phyloP scores from a whole-genome alignment of 2,329 filamentous ascomycete genomes.

The Calonectria montana region DNA sequence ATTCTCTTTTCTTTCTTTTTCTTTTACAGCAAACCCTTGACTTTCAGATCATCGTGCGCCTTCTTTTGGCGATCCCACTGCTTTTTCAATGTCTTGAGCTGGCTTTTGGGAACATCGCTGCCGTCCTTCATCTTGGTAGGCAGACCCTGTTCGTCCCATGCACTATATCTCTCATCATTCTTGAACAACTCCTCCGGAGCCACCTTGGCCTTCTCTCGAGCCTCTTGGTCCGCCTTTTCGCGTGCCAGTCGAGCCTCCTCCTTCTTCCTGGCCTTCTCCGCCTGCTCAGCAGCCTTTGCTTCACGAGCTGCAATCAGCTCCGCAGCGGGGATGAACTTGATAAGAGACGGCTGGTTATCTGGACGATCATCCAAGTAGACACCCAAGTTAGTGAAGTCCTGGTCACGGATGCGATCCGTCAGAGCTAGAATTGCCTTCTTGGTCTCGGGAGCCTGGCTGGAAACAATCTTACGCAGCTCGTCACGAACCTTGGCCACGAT shows the following conservation, averaged over 20 bases:
- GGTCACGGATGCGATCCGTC: conserved; percentile 84
- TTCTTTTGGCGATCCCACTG: conserved; percentile 94
- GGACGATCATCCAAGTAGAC: conserved; percentile 89
- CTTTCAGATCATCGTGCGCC: conserved; percentile 71
- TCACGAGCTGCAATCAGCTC: conserved; percentile 69
- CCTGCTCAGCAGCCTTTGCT: conserved; percentile 70
- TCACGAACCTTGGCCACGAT: conserved; percentile 69
- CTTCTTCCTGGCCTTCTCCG: conserved; percentile 68
- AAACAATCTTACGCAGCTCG: conserved; percentile 68
- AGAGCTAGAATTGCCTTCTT: conserved; percentile 80
- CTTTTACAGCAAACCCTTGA: conserved; percentile 45
- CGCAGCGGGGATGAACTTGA: conserved; percentile 71
- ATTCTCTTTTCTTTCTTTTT: too few relatives aligned
- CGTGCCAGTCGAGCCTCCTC: conserved; percentile 64
- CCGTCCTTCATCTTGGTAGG: conserved; percentile 83
- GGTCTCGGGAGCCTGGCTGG: conserved; percentile 57
- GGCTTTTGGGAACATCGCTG: conserved; percentile 82
- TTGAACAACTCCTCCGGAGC: conserved; percentile 68
- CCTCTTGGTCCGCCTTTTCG: conserved; percentile 64
- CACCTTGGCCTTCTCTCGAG: conserved; percentile 68
- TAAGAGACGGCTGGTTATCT: conserved; percentile 75
- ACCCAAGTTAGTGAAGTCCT: conserved; percentile 82
- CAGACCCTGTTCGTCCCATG: conserved; percentile 85
- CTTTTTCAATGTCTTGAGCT: conserved; percentile 85
- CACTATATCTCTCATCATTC: conserved; percentile 70